These are phyloP conservation scores for Penicillium longicatenatum DNA, from an alignment of 495 filamentous ascomycete species.

Conservation along the genomic window DNA sequence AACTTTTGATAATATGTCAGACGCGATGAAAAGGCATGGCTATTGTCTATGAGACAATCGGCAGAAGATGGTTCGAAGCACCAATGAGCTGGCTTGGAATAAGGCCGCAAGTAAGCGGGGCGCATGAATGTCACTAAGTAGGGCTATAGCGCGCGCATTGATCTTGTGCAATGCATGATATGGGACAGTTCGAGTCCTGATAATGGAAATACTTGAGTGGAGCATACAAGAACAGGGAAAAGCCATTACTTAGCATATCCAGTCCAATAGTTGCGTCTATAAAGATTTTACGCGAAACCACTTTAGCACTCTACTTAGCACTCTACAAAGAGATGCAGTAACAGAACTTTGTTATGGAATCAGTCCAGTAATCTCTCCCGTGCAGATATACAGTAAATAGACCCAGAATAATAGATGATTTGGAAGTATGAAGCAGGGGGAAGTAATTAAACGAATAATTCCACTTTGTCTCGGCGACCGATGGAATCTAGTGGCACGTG, in stretches of 20 bases:
- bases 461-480: conserved; percentile 27
- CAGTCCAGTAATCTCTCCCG: neutral
- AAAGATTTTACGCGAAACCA: neutral
- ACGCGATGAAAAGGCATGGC: neutral
- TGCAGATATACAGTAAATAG: neutral
- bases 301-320: neutral
- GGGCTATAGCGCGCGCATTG: neutral
- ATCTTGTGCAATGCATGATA: neutral
- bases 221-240: too few species aligned
- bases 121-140: neutral
- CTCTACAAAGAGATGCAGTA: too few species aligned
- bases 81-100: neutral
- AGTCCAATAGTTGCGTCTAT: neutral
- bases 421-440: neutral
- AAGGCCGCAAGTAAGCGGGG: neutral
- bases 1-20: too few species aligned
- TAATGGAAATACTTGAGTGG: too few species aligned
- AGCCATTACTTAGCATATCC: too few species aligned
- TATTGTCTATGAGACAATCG: neutral
- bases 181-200: neutral
- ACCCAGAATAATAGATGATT: neutral
- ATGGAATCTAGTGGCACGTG: conserved; percentile 24
- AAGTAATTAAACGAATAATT: conserved; percentile 5
- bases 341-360: too few species aligned
- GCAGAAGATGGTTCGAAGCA: neutral